phyloP scores from a whole-genome alignment of 2,329 filamentous ascomycete genomes.

The Botrytis byssoidea region DNA sequence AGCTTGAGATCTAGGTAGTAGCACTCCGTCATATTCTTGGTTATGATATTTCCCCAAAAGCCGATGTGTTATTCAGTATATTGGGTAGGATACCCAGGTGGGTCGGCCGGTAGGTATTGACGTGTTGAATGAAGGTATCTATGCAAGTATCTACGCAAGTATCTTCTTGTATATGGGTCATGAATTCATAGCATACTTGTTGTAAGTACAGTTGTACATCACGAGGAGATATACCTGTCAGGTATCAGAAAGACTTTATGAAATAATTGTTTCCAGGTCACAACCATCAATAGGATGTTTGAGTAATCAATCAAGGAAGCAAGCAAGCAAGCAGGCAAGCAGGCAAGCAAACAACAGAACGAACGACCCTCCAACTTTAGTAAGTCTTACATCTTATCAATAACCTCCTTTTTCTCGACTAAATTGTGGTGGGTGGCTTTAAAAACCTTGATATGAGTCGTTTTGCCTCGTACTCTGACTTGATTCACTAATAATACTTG shows the following conservation, averaged over 20 bases:
- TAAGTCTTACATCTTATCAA: constrained; percentile 5
- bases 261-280: not conserved
- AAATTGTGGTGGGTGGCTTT: not conserved
- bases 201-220: not conserved
- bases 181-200: not conserved
- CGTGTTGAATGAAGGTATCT: not conserved
- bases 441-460: not conserved
- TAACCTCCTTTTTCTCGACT: not conserved
- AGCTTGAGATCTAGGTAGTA: not conserved
- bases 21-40: constrained; percentile 7
- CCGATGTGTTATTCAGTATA: not conserved
- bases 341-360: not conserved
- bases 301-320: not conserved
- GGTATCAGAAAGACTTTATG: not conserved
- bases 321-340: not conserved
- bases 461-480: not conserved
- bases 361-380: not conserved
- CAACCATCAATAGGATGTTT: not conserved
- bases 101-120: not conserved
- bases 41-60: not conserved
- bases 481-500: not conserved
- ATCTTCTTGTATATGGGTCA: not conserved
- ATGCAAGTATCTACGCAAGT: not conserved
- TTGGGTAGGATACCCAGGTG: not conserved
- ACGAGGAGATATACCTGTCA: not conserved